phyloP scores from a whole-genome alignment of 2,329 filamentous ascomycete species.

The Tolypocladium tundrense region DNA sequence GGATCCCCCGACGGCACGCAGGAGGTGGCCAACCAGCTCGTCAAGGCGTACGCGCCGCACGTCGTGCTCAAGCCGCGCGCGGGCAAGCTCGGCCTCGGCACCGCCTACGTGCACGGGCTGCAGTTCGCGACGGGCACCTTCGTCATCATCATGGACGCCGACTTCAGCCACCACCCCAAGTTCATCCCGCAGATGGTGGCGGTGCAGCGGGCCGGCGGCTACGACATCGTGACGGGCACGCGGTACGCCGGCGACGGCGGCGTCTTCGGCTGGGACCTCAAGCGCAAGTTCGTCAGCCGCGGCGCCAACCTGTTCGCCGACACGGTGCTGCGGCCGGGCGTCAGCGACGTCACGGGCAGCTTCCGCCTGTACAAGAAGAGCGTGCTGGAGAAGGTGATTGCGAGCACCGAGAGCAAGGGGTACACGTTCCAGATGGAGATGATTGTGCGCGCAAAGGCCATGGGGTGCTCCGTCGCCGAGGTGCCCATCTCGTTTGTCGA shows the following conservation, averaged over 20 bases:
- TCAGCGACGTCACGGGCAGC: slow-evolving; percentile 90
- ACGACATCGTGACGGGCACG: slow-evolving; percentile 95
- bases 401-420: slow-evolving; percentile 86
- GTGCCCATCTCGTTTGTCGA: slow-evolving; percentile 96
- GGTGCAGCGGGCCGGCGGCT: slow-evolving; percentile 64
- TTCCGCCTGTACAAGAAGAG: slow-evolving; percentile 91
- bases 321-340: slow-evolving; percentile 82
- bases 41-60: slow-evolving; percentile 70
- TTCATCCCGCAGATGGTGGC: slow-evolving; percentile 94
- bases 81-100: slow-evolving; percentile 94
- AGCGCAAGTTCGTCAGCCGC: slow-evolving; percentile 73
- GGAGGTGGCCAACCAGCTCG: slow-evolving; percentile 79
- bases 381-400: slow-evolving; percentile 82
- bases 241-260: slow-evolving; percentile 83
- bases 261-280: slow-evolving; percentile 94
- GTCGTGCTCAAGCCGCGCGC: slow-evolving; percentile 79
- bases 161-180: slow-evolving; percentile 98
- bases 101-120: slow-evolving; percentile 90
- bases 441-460: slow-evolving; percentile 93
- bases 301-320: slow-evolving; percentile 94
- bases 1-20: slow-evolving; percentile 94
- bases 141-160: slow-evolving; percentile 99
- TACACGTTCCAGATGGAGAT: slow-evolving; percentile 99
- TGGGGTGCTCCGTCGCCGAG: slow-evolving; percentile 90
- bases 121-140: slow-evolving; percentile 87